A percentile compares a stretch with the other conserved stretches of the same genome.
These are phyloP conservation scores for Magnaporthiopsis rhizophila DNA, from an alignment of 2,329 filamentous ascomycete species.

Conservation along the genomic window DNA sequence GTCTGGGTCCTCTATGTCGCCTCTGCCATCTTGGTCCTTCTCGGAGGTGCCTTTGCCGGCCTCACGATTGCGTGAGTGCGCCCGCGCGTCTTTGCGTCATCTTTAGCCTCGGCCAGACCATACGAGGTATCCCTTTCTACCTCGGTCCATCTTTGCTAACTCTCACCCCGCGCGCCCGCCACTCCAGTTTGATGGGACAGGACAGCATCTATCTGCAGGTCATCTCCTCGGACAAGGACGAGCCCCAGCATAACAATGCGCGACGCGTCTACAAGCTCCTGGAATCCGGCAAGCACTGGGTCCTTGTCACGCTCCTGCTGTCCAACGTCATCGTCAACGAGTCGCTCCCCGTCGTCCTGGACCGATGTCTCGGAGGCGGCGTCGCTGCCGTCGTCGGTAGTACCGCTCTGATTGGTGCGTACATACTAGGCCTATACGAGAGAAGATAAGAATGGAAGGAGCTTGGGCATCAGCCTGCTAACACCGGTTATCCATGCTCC, in stretches of 20 bases:
- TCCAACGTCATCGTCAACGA: conserved; percentile 99
- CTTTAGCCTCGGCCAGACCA: not conserved
- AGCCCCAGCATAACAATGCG: conserved; percentile 80
- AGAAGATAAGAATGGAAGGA: not conserved
- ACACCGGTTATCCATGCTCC: conserved; percentile 8
- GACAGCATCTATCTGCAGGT: conserved; percentile 98
- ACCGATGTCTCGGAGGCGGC: conserved; percentile 86
- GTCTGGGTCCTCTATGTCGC: conserved; percentile 76
- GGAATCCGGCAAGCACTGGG: conserved; percentile 93
- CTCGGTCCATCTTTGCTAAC: not conserved
- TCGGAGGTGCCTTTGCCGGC: conserved; percentile 89
- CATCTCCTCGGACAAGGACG: conserved; percentile 75
- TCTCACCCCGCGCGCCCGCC: not conserved
- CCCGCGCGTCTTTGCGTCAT: not conserved
- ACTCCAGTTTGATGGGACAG: conserved; percentile 53
- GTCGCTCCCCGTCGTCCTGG: conserved; percentile 88
- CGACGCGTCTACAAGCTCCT: conserved; percentile 71
- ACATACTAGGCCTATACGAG: not conserved
- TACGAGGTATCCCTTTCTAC: not conserved
- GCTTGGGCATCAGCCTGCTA: conserved; percentile 11
- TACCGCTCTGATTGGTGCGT: conserved; percentile 83
- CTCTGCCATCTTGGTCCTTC: conserved; percentile 72
- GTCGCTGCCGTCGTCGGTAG: conserved; percentile 91
- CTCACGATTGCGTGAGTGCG: conserved; percentile 71
- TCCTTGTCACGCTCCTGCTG: conserved; percentile 84